Evolutionary conservation across 805 yeast genomes (phyloP).

Genomic region (Teunomyces pallodes): DNA sequence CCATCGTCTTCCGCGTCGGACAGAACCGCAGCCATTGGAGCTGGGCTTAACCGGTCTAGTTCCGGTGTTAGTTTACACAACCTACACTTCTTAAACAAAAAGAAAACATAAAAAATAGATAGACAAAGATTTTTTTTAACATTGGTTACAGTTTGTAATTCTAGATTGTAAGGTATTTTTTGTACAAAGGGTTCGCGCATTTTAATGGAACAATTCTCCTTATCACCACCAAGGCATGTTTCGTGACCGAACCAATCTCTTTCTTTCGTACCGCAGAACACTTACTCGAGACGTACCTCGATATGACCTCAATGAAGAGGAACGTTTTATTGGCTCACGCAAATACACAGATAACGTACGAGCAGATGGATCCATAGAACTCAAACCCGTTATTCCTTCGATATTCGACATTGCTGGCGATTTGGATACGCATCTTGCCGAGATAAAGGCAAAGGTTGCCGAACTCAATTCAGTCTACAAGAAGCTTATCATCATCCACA

Average conservation of each 20-base stretch:
- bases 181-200: background rate
- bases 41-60: conserved; percentile 14
- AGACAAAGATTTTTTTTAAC: conserved; percentile 2
- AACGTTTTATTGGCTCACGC: conserved; percentile 49
- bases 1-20: conserved; percentile 33
- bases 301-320: conserved; percentile 55
- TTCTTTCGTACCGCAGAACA: conserved; percentile 83
- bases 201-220: background rate
- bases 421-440: conserved; percentile 59
- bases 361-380: conserved; percentile 45
- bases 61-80: conserved; percentile 27
- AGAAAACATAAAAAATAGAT: conserved; percentile 19
- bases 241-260: conserved; percentile 92
- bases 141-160: background rate
- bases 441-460: conserved; percentile 53
- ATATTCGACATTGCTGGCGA: conserved; percentile 72
- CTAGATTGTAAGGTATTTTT: background rate
- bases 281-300: conserved; percentile 56
- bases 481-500: conserved; percentile 82
- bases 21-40: conserved; percentile 21
- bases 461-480: conserved; percentile 70
- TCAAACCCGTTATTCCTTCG: conserved; percentile 71
- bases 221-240: conserved; percentile 50
- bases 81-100: conserved; percentile 31
- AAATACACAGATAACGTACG: conserved; percentile 14